phyloP scores from a whole-genome alignment of 495 filamentous ascomycete species.

The Aspergillus hancockii region DNA sequence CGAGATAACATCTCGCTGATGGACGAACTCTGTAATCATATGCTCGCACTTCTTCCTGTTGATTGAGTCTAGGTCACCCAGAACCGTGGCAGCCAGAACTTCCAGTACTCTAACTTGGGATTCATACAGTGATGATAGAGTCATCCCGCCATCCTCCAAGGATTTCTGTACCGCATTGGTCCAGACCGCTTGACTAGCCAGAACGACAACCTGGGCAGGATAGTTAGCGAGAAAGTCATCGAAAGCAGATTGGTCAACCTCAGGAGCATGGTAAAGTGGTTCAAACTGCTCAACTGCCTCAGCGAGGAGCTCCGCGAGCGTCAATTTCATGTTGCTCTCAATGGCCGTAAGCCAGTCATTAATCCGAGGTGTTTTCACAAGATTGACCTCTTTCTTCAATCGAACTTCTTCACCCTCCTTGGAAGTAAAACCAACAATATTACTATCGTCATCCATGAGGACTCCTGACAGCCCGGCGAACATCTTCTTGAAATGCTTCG shows the following conservation, averaged over 20 bases:
- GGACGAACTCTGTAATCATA: conserved; percentile 97
- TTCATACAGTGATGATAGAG: conserved; percentile 68
- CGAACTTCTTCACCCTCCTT: conserved; percentile 92
- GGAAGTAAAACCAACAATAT: conserved; percentile 88
- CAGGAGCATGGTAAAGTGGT: conserved; percentile 64
- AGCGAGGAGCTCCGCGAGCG: conserved; percentile 84
- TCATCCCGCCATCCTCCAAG: conserved; percentile 65
- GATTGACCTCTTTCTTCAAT: conserved; percentile 84
- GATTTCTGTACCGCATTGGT: conserved; percentile 78
- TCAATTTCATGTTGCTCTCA: conserved; percentile 90
- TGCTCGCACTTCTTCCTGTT: conserved; percentile 96
- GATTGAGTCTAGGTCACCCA: conserved; percentile 84
- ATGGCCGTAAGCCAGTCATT: conserved; percentile 96
- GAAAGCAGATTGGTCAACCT: conserved; percentile 66
- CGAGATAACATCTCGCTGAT: conserved; percentile 88
- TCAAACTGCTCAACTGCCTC: conserved; percentile 77
- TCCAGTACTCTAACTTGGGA: conserved; percentile 78
- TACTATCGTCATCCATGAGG: conserved; percentile 83
- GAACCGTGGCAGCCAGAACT: conserved; percentile 82
- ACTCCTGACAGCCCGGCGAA: conserved; percentile 93
- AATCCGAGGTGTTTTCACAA: conserved; percentile 90
- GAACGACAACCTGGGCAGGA: conserved; percentile 92
- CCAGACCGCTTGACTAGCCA: conserved; percentile 95
- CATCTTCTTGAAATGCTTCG: conserved; percentile 99
- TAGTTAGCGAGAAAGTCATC: conserved; percentile 75